Evolutionary conservation across 2,329 filamentous ascomycete genomes (phyloP), one percentile per base, ranked within the genome.

Genomic region (Talaromyces piceae): DNA sequence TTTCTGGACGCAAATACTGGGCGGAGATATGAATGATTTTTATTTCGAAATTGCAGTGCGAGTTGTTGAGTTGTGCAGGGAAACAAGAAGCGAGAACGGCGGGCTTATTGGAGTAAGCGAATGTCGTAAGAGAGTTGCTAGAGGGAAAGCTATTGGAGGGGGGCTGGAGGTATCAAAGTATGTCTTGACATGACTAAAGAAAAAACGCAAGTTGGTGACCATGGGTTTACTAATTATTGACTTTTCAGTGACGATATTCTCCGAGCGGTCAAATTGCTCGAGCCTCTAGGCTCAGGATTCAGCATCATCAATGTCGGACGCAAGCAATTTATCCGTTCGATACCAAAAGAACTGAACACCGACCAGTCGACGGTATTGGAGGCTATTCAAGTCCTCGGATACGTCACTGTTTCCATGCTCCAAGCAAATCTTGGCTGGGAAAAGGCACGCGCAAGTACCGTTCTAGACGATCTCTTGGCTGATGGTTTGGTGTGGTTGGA

Each of bases 31-130:
- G 59, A 95, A 96, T 66, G 93, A 98, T 69, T 98, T 98, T 66
- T 98, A 97, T 73, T 97, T 97, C 69, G 91, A 95, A 74, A 82
- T 98, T 43, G 93, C 90, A 1, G 91, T 97, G n/a, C 80, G 88
- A 46, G 87, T 97, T 1, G 93, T 98, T 5, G 91, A 97, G 69
- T 83, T 96, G 6, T 98, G 93, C 66, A 79, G 89, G 5, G 82
- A 85, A 48, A 96, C 90, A 41, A 78, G 93, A 48, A 82, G 81
- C 3, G 91, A 96, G 71, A 98, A 98, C 66, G 93, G 93, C 5
- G 93, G 93, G 0, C 75, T 98, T 61, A 88, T 98, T 49, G 87
- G 87, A 9, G 79, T 97, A 16, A 76, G 80, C 41, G 91, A 97
- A 69, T 83, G 95, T 60, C 77, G 83, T 52, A 86, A 91, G 63